Percentiles rank a stretch among this genome's conserved stretches.
These are phyloP conservation scores for Pseudognaphalium luteoalbum DNA, from an alignment of 129 eudicot species.

Conservation along the genomic window DNA sequence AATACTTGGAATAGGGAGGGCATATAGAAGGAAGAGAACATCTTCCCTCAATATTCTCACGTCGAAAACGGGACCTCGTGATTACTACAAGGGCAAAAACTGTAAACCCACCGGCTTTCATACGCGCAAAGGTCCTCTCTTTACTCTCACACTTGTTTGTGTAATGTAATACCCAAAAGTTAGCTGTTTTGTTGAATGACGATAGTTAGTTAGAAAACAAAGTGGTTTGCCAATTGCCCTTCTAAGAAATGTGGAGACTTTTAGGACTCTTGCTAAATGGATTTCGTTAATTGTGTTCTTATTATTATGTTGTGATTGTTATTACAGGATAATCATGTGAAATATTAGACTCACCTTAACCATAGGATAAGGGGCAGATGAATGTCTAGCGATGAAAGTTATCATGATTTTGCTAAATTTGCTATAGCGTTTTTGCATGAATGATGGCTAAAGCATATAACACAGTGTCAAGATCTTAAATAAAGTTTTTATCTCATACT, in stretches of 20 bases:
- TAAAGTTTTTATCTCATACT: neutral
- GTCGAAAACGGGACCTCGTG: constrained; percentile 68
- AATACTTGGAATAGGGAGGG: constrained; percentile 75
- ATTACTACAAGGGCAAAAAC: constrained; percentile 88
- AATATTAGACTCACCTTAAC: neutral
- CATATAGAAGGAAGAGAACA: constrained; percentile 70
- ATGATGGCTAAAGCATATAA: neutral
- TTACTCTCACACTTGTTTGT: neutral
- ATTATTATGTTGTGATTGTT: neutral
- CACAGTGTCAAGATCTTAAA: neutral
- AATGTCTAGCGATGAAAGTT: neutral
- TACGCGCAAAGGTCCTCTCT: constrained; percentile 81
- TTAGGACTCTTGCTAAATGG: neutral
- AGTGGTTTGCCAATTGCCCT: too few relatives aligned
- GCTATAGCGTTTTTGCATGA: neutral
- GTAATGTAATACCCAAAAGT: neutral
- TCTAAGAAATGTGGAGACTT: too few relatives aligned
- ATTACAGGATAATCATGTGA: neutral
- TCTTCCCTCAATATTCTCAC: constrained; percentile 79
- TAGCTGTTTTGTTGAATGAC: neutral
- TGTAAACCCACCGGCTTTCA: constrained; percentile 96
- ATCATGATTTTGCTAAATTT: neutral
- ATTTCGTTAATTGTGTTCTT: neutral
- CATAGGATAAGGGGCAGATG: neutral
- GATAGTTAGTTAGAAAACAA: too few relatives aligned